A percentile compares a stretch with the other conserved stretches of the same genome.
Conservation (phyloP, 495 filamentous ascomycete species). For the Xylaria acuta region DNA sequence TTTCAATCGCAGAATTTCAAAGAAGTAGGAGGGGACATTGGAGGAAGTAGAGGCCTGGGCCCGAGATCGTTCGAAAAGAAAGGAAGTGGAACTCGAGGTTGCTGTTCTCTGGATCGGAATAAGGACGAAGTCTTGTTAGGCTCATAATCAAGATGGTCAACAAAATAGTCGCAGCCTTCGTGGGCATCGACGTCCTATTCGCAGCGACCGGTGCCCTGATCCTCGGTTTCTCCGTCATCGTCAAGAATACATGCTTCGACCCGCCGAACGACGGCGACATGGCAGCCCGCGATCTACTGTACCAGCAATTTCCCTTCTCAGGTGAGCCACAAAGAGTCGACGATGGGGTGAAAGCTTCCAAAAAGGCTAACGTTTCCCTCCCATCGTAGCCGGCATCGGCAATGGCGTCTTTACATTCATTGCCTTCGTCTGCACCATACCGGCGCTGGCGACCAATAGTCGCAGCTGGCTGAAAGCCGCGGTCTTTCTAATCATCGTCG, state of each 20-base stretch:
- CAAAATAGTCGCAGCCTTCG: conserved; percentile 63
- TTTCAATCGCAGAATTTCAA: conserved; percentile 29
- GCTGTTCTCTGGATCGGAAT: not conserved
- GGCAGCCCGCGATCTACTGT: conserved; percentile 68
- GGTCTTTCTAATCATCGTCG: conserved; percentile 64
- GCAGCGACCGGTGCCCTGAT: conserved; percentile 67
- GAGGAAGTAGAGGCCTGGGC: conserved; percentile 28
- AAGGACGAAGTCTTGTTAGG: not conserved
- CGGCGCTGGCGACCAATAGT: conserved; percentile 63
- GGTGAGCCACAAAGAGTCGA: conserved; percentile 48
- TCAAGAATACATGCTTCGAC: conserved; percentile 56
- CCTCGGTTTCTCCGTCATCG: conserved; percentile 66
- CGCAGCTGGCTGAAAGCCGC: conserved; percentile 65
- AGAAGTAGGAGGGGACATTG: conserved; percentile 21
- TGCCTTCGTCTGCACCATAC: conserved; percentile 62
- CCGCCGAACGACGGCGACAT: conserved; percentile 53
- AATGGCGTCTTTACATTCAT: conserved; percentile 68
- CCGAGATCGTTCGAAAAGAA: conserved; percentile 13
- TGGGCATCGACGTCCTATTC: conserved; percentile 65
- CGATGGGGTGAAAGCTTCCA: not conserved
- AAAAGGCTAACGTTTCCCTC: conserved; percentile 36
- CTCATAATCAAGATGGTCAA: conserved; percentile 55
- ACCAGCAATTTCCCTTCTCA: conserved; percentile 64
- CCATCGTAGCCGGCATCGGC: conserved; percentile 62
- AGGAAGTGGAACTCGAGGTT: conserved; percentile 28